Evolutionary conservation across 2,329 filamentous ascomycete genomes (phyloP).

Genomic region (Elsinoe ampelina): DNA sequence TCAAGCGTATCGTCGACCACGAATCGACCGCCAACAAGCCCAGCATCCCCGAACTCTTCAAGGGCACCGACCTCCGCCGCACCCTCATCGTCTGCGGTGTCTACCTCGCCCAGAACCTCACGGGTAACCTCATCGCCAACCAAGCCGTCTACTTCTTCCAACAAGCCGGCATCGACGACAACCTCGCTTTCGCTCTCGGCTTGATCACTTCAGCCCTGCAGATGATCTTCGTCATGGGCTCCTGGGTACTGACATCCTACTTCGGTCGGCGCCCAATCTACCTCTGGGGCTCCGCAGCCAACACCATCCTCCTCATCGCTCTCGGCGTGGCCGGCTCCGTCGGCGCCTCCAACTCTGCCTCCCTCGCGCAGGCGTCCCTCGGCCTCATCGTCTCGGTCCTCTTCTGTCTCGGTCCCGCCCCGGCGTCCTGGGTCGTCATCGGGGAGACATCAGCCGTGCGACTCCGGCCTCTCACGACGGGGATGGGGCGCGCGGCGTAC

Average conservation of each 20-base stretch:
- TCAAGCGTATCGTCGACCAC: slow-evolving; percentile 48
- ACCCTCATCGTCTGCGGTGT: slow-evolving; percentile 49
- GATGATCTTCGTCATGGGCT: slow-evolving; percentile 54
- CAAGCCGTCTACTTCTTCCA: slow-evolving; percentile 55
- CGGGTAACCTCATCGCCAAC: slow-evolving; percentile 54
- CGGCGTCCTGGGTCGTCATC: slow-evolving; percentile 58
- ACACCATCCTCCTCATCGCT: slow-evolving; percentile 44
- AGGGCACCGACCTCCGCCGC: slow-evolving; percentile 46
- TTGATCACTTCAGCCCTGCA: slow-evolving; percentile 58
- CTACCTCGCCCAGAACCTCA: slow-evolving; percentile 52
- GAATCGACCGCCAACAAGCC: slow-evolving; percentile 42
- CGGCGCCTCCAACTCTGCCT: slow-evolving; percentile 30
- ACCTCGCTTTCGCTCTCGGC: slow-evolving; percentile 52
- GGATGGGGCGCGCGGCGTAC: slow-evolving; percentile 54
- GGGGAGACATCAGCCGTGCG: slow-evolving; percentile 58
- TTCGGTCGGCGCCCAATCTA: slow-evolving; percentile 57
- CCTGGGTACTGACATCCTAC: slow-evolving; percentile 57
- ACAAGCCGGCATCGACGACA: slow-evolving; percentile 48
- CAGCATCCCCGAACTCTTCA: slow-evolving; percentile 44
- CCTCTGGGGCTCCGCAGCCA: slow-evolving; percentile 49
- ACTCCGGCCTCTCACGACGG: slow-evolving; percentile 56
- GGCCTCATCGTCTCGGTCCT: slow-evolving; percentile 57
- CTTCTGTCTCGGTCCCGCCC: slow-evolving; percentile 54
- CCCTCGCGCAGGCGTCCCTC: slow-evolving; percentile 50
- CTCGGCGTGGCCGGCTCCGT: slow-evolving; percentile 53